Conservation (phyloP, 176 grass and related monocot genomes). For the Paspalum notatum region DNA sequence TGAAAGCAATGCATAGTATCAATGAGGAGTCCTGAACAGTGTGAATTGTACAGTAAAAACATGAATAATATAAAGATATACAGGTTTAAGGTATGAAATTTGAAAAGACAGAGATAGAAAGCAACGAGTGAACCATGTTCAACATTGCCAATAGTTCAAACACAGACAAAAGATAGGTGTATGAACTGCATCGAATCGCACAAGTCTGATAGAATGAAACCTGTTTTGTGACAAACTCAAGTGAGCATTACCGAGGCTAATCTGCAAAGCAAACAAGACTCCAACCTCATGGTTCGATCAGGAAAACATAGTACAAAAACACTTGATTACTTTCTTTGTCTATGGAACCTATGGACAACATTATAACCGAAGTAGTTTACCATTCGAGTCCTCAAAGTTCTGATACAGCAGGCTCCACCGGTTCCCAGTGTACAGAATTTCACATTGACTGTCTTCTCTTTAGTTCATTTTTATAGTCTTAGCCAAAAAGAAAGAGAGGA, state of each 20-base stretch:
- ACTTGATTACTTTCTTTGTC: background rate
- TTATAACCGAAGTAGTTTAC: constrained; percentile 47
- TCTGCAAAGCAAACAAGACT: constrained; percentile 59
- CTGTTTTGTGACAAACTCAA: constrained; percentile 90
- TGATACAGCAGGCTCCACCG: constrained; percentile 70
- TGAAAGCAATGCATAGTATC: constrained; percentile 5
- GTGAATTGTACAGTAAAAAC: constrained; percentile 23
- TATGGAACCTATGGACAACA: background rate
- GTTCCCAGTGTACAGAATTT: constrained; percentile 82
- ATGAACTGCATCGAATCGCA: constrained; percentile 1
- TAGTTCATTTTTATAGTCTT: constrained; percentile 88
- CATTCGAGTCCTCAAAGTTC: constrained; percentile 94
- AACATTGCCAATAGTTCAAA: constrained; percentile 24
- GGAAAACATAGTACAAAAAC: constrained; percentile 23
- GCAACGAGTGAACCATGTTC: constrained; percentile 22
- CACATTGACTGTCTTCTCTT: constrained; percentile 86
- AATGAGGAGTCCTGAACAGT: background rate
- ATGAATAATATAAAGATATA: constrained; percentile 18
- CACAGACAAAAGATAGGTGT: background rate
- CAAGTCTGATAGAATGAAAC: constrained; percentile 44
- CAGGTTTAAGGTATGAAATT: background rate
- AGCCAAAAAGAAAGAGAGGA: constrained; percentile 21
- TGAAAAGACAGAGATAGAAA: constrained; percentile 1
- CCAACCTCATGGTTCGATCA: constrained; percentile 12
- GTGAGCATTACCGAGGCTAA: constrained; percentile 83